These are phyloP conservation scores for Penicillium sp. DNA, from an alignment of 2,329 filamentous ascomycete genomes.

Conservation along the genomic window DNA sequence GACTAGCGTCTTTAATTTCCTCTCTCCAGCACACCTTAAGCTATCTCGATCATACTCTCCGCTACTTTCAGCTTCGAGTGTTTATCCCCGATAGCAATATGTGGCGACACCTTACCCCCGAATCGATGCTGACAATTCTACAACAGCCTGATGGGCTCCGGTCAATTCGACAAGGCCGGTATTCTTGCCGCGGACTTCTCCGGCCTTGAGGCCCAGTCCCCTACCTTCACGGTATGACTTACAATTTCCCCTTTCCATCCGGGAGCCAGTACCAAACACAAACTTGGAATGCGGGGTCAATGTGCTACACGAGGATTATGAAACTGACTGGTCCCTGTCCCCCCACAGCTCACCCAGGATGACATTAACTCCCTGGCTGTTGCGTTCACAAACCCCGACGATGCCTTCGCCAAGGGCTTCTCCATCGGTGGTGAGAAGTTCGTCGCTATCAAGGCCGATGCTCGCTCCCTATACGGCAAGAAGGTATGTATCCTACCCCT, in stretches of 20 bases:
- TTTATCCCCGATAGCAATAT: background rate
- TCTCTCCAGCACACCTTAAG: background rate
- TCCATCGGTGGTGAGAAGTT: conserved; percentile 76
- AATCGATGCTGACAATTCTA: conserved; percentile 14
- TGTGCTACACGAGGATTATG: background rate
- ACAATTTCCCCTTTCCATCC: background rate
- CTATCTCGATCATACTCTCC: background rate
- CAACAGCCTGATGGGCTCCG: conserved; percentile 73
- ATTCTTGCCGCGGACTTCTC: conserved; percentile 81
- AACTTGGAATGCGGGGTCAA: conserved; percentile 3
- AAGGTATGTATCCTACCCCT: conserved; percentile 59
- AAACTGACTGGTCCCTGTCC: conserved; percentile 1
- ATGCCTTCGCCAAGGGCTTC: conserved; percentile 63
- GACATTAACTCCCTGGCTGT: conserved; percentile 58
- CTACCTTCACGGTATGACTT: conserved; percentile 69
- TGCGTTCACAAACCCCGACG: conserved; percentile 52
- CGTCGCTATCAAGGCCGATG: conserved; percentile 73
- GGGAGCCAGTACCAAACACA: background rate
- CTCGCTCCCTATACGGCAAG: conserved; percentile 79
- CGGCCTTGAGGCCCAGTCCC: conserved; percentile 72
- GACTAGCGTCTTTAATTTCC: conserved; percentile 8
- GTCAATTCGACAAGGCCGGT: conserved; percentile 79
- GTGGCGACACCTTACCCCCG: background rate
- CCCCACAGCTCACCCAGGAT: conserved; percentile 49
- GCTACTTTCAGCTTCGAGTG: background rate